Evolutionary conservation across 1,284 basidiomycete genomes (phyloP), one percentile per base, ranked within the genome.

Genomic region (Garcileccinum viscosum): DNA sequence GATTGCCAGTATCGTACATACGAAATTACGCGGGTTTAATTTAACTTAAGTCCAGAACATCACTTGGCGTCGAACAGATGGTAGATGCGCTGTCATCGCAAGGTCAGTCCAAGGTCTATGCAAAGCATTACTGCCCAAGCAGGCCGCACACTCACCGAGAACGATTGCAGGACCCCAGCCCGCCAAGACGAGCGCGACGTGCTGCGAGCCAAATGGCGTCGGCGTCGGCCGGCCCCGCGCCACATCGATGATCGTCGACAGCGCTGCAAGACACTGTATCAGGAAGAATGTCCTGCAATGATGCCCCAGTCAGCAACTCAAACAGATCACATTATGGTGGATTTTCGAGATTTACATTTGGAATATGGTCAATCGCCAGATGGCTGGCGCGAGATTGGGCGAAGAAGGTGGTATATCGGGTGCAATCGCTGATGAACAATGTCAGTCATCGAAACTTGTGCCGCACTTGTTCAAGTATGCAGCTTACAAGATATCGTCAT

Each of bases 161-260:
- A 80, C 58, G n/a, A 81, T 22, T 3, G 65, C 68, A 24, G 79
- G 77, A 5, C 74, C 79, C 80, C 80, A 81, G 5, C 67, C 77
- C 1, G 64, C 77, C 12, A 81, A 56, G 15, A 79, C 56, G n/a
- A 79, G 69, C 8, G 80, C 80, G 14, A 81, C 47, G 42, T 81
- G 77, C 47, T 79, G 77, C 24, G 77, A 76, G 40, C 77, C 77
- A 69, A 79, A 79, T 9, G 77, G 79, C 7, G 79, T 77, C 3
- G 77, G 77, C 6, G 59, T 67, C n/a, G 67, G 27, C 2, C 62
- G 63, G 40, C 64, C 69, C 27, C 1, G 68, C 11, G 63, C 72
- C n/a, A 79, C 71, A 56, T 79, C 80, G 30, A 79, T 72, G 30
- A 80, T 67, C 8, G 77, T 80, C 30, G 77, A 80, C 56, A 79